A percentile compares a stretch with the other conserved stretches of the same genome.
These are phyloP conservation scores for Beauveria sp. DNA, from an alignment of 2,329 filamentous ascomycete species.

Conservation along the genomic window DNA sequence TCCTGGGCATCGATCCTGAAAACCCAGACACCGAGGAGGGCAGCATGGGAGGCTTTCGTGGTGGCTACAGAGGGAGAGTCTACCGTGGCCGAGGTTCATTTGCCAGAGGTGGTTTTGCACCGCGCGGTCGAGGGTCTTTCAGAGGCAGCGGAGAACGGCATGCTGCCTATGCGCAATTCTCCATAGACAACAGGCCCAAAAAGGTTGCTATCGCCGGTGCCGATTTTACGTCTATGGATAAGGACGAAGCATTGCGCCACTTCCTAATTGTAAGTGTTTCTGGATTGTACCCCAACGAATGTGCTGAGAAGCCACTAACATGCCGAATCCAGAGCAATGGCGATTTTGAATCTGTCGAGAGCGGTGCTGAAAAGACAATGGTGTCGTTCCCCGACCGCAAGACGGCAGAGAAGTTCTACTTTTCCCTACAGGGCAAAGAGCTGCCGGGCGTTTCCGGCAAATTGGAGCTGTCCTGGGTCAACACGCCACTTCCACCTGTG, in stretches of 20 bases:
- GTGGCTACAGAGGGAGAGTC: conserved; percentile 24
- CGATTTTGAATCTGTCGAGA: conserved; percentile 53
- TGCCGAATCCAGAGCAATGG: conserved; percentile 46
- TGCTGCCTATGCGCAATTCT: conserved; percentile 53
- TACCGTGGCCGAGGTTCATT: conserved; percentile 34
- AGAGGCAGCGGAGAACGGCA: conserved; percentile 40
- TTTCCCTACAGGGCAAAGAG: conserved; percentile 45
- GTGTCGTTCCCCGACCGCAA: conserved; percentile 61
- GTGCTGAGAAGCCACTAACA: neutral
- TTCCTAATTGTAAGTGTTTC: conserved; percentile 56
- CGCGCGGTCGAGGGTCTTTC: conserved; percentile 29
- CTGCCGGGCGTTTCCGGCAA: conserved; percentile 56
- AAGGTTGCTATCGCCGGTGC: conserved; percentile 57
- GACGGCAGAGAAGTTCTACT: conserved; percentile 64
- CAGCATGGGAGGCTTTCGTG: conserved; percentile 23
- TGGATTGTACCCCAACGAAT: no score
- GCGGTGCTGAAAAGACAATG: conserved; percentile 37
- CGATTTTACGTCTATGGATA: conserved; percentile 53
- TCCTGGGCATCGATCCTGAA: conserved; percentile 57
- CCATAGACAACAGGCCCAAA: conserved; percentile 69
- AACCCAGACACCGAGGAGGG: conserved; percentile 32
- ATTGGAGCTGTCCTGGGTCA: conserved; percentile 59
- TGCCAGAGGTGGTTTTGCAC: conserved; percentile 27
- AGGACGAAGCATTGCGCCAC: conserved; percentile 63
- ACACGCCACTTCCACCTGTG: conserved; percentile 20